Evolutionary conservation across 176 grass and related monocot species (phyloP), one percentile per base, ranked within the genome.

Genomic region (Echinochloa phyllopogon): DNA sequence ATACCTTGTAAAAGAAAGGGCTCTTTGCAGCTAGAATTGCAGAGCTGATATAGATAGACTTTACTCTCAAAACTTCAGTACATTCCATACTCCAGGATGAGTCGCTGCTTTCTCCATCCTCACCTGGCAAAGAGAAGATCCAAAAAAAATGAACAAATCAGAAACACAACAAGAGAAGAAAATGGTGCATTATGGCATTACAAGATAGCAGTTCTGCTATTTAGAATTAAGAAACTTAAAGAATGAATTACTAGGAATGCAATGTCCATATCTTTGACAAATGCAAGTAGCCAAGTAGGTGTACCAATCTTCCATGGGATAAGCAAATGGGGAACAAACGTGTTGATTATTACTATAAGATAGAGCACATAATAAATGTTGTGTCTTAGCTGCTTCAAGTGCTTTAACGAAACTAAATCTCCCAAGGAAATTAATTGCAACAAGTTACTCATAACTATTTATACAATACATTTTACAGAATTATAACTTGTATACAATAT

Each of bases 21-120:
- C 96, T 99, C 90, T 99, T 94, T n/a, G 96, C 96, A 72, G 96
- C 96, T 51, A 99, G 83, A 89, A 99, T 99, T 42, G 96, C 96
- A 70, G 96, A 99, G 76, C 94, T 99, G 62, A 99, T 96, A 74
- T 99, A 94, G 38, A 99, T 90, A 72, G 92, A 91, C 62, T 94
- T 91, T 37, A 96, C 93, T 87, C 88, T 94, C 74, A 91, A 83
- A 77, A 92, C 81, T 7, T 83, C 77, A 87, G 90, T 89, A 67
- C 87, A 94, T 59, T 89, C 91, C 94, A 92, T 89, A 78, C 65
- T 89, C 83, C 84, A 92, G 50, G 81, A 92, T 66, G 88, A 89
- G 9, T 99, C 87, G 18, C 86, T 94, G 85, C 85, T 92, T 75
- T 88, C 82, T 70, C 86, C 81, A 99, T 99, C 94, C n/a, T 92